A percentile compares a stretch with the other conserved stretches of the same genome.
Conservation (phyloP, 2,329 filamentous ascomycete species). For the Tricladium varicosporioides region DNA sequence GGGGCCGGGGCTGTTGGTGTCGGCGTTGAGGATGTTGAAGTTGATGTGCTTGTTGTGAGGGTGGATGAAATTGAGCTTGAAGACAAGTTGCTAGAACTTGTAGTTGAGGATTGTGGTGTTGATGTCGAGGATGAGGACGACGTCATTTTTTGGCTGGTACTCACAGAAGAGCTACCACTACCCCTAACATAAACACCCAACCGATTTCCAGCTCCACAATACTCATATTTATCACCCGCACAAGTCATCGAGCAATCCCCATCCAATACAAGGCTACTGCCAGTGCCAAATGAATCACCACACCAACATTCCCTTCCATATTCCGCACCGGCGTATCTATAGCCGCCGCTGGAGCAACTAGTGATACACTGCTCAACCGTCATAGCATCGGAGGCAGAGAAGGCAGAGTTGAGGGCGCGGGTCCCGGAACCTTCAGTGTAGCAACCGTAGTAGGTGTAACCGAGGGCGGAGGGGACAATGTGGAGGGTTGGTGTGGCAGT, state of each 20-base stretch:
- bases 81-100: no score
- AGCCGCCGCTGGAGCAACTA: conserved; percentile 24
- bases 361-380: conserved; percentile 20
- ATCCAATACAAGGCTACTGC: conserved; percentile 11
- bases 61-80: no score
- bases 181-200: conserved; percentile 24
- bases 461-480: conserved; percentile 20
- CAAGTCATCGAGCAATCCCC: conserved; percentile 25
- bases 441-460: conserved; percentile 25
- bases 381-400: conserved; percentile 13
- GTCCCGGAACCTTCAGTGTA: conserved; percentile 18
- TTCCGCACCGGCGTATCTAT: conserved; percentile 41
- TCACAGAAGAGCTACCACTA: background rate
- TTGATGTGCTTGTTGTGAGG: background rate
- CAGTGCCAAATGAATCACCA: conserved; percentile 27
- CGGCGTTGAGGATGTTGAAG: conserved; percentile 1
- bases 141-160: background rate
- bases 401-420: conserved; percentile 16
- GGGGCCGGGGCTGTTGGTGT: conserved; percentile 8
- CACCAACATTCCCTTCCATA: conserved; percentile 36
- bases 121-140: background rate
- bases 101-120: background rate
- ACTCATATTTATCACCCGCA: conserved; percentile 29
- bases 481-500: conserved; percentile 18
- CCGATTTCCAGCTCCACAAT: conserved; percentile 33